Evolutionary conservation across 2,329 filamentous ascomycete genomes (phyloP), one percentile per base, ranked within the genome.

Genomic region (Fusarium foetens): DNA sequence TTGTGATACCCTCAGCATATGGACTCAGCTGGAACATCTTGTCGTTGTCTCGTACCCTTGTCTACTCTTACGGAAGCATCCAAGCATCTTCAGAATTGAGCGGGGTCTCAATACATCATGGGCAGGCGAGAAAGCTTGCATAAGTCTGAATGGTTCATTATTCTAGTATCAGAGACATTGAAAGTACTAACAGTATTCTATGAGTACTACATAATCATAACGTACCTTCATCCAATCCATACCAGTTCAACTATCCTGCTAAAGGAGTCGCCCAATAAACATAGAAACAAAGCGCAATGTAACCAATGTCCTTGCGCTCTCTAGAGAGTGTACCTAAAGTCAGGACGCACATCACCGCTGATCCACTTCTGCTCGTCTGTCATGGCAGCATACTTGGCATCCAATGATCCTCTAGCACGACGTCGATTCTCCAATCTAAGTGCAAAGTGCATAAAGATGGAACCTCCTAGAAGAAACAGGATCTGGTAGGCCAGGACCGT

Each of bases 401-500:
- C 87, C 46, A 90, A 80, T 61, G 88, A 84, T 0, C 91, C 91
- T 5, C 77, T 79, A 31, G 45, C 66, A 29, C 92, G 85, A 79
- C 87, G 88, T 43, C 79, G 81, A 73, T 94, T 94, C 81, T 92
- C 90, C 21, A 81, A 79, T 16, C 83, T 81, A 23, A 94, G 82
- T 29, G 90, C 72, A 2, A 89, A 52, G 68, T 91, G 86, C 78
- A 92, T 88, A n/a, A 89, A 76, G 2, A 92, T 73, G 25, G 89
- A 91, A 0, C 92, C 92, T 0, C 88, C 88, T 1, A 93, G 81
- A 21, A 93, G 80, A 74, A 90, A 93, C 4, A 92, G 52, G 1
- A 87, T 81, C 75, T 93, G 83, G 78, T 93, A 94, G 1, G 82
- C 90, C 41, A 94, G 78, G 1, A 93, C 87, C 0, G 88, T 84